A percentile compares a stretch with the other conserved stretches of the same genome.
phyloP scores from a whole-genome alignment of 352 stramenopile genomes.

The Pythium utonaiense region DNA sequence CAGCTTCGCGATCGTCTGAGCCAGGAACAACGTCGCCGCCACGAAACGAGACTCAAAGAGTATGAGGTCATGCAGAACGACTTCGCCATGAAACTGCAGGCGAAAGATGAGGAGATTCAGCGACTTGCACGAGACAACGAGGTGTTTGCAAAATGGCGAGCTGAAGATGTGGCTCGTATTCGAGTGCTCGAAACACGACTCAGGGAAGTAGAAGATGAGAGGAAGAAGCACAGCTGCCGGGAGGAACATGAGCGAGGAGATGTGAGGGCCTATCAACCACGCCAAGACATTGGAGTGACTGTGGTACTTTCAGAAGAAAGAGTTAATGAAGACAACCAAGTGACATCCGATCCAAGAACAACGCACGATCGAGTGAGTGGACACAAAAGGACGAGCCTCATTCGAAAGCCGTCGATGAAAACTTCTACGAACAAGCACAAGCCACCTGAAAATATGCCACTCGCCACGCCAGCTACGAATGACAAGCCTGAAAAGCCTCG shows the following conservation, averaged over 20 bases:
- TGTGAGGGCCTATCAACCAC: too few relatives aligned
- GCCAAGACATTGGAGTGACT: not conserved
- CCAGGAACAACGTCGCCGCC: slow-evolving; percentile 40
- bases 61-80: slow-evolving; percentile 41
- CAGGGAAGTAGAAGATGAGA: slow-evolving; percentile 3
- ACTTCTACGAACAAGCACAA: not conserved
- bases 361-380: not conserved
- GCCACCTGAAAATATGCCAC: not conserved
- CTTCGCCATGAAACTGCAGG: slow-evolving; percentile 49
- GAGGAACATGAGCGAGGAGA: not conserved
- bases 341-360: not conserved
- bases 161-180: slow-evolving; percentile 47
- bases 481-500: slow-evolving; percentile 1
- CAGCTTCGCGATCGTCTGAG: slow-evolving; percentile 48
- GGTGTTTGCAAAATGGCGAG: slow-evolving; percentile 54
- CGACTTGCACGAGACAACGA: slow-evolving; percentile 55
- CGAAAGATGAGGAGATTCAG: slow-evolving; percentile 61
- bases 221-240: not conserved
- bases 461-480: not conserved
- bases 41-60: slow-evolving; percentile 56
- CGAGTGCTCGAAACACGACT: slow-evolving; percentile 34
- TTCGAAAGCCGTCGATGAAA: slow-evolving; percentile 10
- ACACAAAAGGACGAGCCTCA: not conserved
- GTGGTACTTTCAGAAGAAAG: not conserved
- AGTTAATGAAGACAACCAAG: not conserved